phyloP scores from a whole-genome alignment of 352 stramenopile genomes.

The Thraustotheca clavata region DNA sequence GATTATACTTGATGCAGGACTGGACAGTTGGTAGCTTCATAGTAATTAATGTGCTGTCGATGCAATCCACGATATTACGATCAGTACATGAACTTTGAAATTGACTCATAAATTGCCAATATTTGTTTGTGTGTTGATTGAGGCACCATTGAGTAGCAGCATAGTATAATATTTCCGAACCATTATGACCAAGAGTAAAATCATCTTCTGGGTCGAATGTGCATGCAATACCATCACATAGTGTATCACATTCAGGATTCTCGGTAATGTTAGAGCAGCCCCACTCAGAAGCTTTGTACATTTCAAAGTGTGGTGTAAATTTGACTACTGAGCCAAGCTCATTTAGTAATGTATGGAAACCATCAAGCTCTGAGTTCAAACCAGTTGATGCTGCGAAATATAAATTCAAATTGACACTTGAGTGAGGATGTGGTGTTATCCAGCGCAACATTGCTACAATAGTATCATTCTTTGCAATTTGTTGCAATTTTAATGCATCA shows the following conservation, averaged over 20 bases:
- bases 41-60: constrained; percentile 22
- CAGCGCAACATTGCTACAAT: constrained; percentile 24
- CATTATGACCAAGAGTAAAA: constrained; percentile 24
- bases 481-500: constrained; percentile 21
- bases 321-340: constrained; percentile 17
- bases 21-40: constrained; percentile 13
- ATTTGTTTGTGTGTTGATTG: constrained; percentile 16
- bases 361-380: constrained; percentile 22
- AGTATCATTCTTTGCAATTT: constrained; percentile 15
- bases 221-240: constrained; percentile 26
- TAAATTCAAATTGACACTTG: constrained; percentile 25
- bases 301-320: constrained; percentile 27
- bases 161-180: constrained; percentile 28
- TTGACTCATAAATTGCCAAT: constrained; percentile 26
- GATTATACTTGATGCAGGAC: constrained; percentile 1
- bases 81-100: no score
- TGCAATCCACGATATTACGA: no score
- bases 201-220: constrained; percentile 31
- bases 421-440: constrained; percentile 22
- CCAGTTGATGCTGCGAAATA: constrained; percentile 27
- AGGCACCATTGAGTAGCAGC: constrained; percentile 28
- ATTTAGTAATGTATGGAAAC: constrained; percentile 8
- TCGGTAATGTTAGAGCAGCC: constrained; percentile 11
- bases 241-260: constrained; percentile 19
- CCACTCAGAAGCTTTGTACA: constrained; percentile 22